Evolutionary conservation across 106 monocot species (phyloP), one percentile per base, ranked within the genome.

Genomic region (Platanthera zijinensis): DNA sequence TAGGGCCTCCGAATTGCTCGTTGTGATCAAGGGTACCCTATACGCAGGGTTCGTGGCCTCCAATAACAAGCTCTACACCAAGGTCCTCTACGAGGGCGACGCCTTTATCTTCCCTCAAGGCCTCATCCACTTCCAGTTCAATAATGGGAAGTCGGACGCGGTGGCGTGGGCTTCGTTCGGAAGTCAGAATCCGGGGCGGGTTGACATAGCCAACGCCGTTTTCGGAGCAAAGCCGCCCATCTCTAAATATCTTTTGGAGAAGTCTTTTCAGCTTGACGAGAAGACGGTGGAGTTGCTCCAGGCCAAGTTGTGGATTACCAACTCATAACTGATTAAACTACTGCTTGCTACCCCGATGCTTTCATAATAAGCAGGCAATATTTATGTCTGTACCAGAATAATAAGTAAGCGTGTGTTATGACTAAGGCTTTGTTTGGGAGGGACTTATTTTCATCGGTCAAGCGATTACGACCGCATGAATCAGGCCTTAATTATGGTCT

Each of bases 1-100:
- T 8, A 75, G 85, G 13, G 85, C 51, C 25, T 79, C 79, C 49
- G 85, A 85, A 78, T 56, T 85, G 49, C 69, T 79, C 13, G 72
- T 70, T 0, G 85, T 85, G 17, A 0, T 82, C 32, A 71, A 85
- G 71, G 85, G 85, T 51, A 64, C 78, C 4, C 75, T 75, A 17
- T 39, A 5, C 0, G 75, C 39, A 7, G 54, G 75, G 7, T 56
- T 75, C 39, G 30, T 75, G 18, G 12, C 54, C 6, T 75, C 54
- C 57, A 52, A n/a, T 6, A 75, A 54, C 51, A 75, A 59, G 56
- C 56, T 52, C 52, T 75, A 14, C 75, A 45, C 52, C 53, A 77
- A 77, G 51, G 14, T 8, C 12, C 77, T 66, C 30, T 7, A 77
- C 19, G n/a, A 57, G 59, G 75, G 59, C 8, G 59, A 57, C 8